phyloP scores from a whole-genome alignment of 2,329 filamentous ascomycete species.

The Neopestalotiopsis rosae region DNA sequence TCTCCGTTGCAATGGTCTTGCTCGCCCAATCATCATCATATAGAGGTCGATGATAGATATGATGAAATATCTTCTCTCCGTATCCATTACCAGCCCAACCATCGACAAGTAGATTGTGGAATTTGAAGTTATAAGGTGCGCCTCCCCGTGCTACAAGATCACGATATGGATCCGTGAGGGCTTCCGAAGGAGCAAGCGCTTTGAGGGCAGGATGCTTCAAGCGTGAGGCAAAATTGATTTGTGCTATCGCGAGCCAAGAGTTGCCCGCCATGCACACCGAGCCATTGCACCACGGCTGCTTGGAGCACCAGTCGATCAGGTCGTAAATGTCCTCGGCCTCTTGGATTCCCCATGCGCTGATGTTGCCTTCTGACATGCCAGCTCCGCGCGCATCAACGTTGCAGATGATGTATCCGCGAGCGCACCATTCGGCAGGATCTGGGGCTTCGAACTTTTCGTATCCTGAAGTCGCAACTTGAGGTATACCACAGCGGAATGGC shows the following conservation, averaged over 20 bases:
- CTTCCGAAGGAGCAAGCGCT: slow-evolving; percentile 1
- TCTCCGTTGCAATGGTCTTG: background rate
- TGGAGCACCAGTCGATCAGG: background rate
- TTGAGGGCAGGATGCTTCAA: background rate
- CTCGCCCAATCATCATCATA: background rate
- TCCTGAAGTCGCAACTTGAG: background rate
- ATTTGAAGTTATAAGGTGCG: background rate
- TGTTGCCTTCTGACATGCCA: background rate
- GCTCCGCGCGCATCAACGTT: background rate
- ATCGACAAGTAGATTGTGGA: background rate
- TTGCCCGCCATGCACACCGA: slow-evolving; percentile 4
- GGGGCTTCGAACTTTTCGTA: slow-evolving; percentile 6
- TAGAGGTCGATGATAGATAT: background rate
- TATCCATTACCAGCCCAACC: background rate
- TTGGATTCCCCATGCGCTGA: background rate
- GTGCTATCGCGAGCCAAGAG: slow-evolving; percentile 10
- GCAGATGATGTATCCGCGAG: background rate
- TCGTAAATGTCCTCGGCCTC: slow-evolving; percentile 3
- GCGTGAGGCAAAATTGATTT: background rate
- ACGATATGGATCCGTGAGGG: background rate
- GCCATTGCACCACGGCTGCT: slow-evolving; percentile 11
- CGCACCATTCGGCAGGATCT: background rate
- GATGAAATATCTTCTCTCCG: too few relatives aligned
- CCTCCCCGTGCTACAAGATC: background rate
- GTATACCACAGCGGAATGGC: background rate